phyloP scores from a whole-genome alignment of 139 green algal species.

The Tetraselmis chui region DNA sequence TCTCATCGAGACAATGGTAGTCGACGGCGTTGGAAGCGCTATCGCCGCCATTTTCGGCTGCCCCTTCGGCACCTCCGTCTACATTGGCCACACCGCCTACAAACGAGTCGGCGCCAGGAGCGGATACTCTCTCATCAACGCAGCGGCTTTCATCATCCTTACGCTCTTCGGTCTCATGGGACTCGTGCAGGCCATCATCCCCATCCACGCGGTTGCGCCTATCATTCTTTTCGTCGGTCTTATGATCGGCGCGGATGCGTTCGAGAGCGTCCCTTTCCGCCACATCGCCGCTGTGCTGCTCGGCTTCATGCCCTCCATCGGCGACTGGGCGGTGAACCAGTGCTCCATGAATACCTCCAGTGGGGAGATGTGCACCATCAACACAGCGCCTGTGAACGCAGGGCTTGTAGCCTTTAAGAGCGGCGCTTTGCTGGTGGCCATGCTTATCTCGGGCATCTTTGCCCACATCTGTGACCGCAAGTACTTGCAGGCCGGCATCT shows the following conservation, averaged over 20 bases:
- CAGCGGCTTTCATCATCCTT: constrained; percentile 8
- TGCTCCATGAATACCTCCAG: too few species aligned
- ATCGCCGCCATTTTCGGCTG: constrained; percentile 11
- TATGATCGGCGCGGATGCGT: constrained; percentile 1
- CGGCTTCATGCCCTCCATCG: too few species aligned
- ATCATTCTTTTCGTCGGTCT: constrained; percentile 21
- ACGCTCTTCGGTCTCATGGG: constrained; percentile 5
- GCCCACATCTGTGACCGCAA: too few species aligned
- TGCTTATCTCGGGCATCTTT: too few species aligned
- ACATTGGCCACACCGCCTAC: constrained; percentile 24
- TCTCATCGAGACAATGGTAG: constrained; percentile 15
- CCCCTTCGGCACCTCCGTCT: constrained; percentile 18
- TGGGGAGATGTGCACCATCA: too few species aligned
- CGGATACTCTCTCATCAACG: constrained; percentile 18
- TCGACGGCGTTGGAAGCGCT: constrained; percentile 16
- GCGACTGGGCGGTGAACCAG: too few species aligned
- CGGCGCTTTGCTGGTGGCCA: too few species aligned
- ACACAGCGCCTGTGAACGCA: too few species aligned
- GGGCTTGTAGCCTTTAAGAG: too few species aligned
- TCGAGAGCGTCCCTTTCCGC: neutral
- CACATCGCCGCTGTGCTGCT: too few species aligned
- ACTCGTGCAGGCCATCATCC: constrained; percentile 13
- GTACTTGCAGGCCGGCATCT: too few species aligned
- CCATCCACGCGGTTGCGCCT: neutral
- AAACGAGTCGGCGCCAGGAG: constrained; percentile 14